phyloP scores from a whole-genome alignment of 495 filamentous ascomycete genomes.

The Penicillium robsamsonii region DNA sequence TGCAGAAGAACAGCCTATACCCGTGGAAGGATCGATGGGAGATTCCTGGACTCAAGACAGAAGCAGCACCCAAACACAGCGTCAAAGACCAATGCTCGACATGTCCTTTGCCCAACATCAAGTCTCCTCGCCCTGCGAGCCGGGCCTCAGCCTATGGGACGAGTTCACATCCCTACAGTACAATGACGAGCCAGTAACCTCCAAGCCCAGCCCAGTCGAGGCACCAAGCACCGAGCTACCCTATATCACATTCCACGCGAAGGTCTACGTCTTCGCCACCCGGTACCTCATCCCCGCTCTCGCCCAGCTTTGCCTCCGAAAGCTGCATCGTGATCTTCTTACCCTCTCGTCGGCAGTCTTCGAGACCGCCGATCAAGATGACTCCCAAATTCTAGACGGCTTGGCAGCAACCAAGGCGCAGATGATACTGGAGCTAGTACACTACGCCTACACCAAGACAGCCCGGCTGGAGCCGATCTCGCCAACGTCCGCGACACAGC shows the following conservation, averaged over 20 bases:
- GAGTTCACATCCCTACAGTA: conserved; percentile 41
- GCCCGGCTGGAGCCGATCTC: conserved; percentile 45
- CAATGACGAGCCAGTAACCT: conserved; percentile 24
- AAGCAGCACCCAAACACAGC: conserved; percentile 10
- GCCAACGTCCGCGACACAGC: conserved; percentile 43
- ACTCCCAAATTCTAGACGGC: conserved; percentile 18
- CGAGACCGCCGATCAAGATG: conserved; percentile 14
- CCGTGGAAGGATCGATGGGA: conserved; percentile 7
- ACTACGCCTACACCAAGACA: conserved; percentile 44
- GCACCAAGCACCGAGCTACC: conserved; percentile 25
- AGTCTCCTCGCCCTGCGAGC: conserved; percentile 30
- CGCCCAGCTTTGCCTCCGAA: conserved; percentile 44
- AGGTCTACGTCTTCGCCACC: conserved; percentile 48
- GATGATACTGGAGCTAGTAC: conserved; percentile 43
- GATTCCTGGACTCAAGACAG: conserved; percentile 12
- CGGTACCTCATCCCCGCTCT: conserved; percentile 45
- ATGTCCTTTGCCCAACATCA: conserved; percentile 43
- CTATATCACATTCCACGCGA: conserved; percentile 48
- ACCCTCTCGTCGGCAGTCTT: conserved; percentile 27
- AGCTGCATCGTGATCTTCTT: conserved; percentile 40
- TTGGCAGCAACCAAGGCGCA: conserved; percentile 31
- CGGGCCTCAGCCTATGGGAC: conserved; percentile 42
- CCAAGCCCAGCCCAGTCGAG: conserved; percentile 16
- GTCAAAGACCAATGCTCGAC: conserved; percentile 37
- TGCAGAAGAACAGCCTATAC: conserved; percentile 1